Evolutionary conservation across 106 monocot genomes (phyloP), one percentile per base, ranked within the genome.

Genomic region (Apostasia shenzhenica): DNA sequence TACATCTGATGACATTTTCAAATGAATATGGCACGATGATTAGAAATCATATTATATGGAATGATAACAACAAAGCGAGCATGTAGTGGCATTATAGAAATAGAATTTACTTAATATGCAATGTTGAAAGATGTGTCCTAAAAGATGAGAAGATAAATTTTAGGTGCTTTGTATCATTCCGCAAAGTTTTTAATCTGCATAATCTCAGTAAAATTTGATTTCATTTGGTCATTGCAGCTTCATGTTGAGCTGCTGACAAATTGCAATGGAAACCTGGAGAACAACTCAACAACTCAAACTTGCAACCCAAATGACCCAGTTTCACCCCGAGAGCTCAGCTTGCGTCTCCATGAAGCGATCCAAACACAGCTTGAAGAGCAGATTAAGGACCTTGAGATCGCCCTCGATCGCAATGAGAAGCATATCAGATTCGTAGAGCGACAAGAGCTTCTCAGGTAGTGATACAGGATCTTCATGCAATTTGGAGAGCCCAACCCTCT

Each of bases 291-390:
- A 72, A 70, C 70, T 57, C 63, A 44, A 5, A 70, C 65, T 0
- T 65, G 68, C 26, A 43, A 74, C 63, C 67, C 10, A 39, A 84
- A 86, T 62, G 82, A 89, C 68, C 68, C 86, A n/a, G 90, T 94
- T 48, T 94, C 86, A 14, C 90, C 94, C 7, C 71, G 69, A 60
- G 80, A 87, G 45, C 83, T 94, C 48, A 87, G 82, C 65, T 62
- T 94, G 13, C 90, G 90, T 1, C 80, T 94, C 72, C 84, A 94
- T 46, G 84, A 94, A 61, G 66, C 90, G 26, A 77, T 90, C 48
- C 89, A 90, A 47, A 72, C 62, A 5, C 75, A 80, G 60, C 76
- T 86, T 2, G 84, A 94, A 80, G 78, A 81, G 26, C 86, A 81
- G 40, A 83, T 94, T 41, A 74, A 82, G 46, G 89, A 94, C 49